Base-by-base conservation (phyloP, 2,329 filamentous ascomycete species). In the Aschersonia sp. region DNA sequence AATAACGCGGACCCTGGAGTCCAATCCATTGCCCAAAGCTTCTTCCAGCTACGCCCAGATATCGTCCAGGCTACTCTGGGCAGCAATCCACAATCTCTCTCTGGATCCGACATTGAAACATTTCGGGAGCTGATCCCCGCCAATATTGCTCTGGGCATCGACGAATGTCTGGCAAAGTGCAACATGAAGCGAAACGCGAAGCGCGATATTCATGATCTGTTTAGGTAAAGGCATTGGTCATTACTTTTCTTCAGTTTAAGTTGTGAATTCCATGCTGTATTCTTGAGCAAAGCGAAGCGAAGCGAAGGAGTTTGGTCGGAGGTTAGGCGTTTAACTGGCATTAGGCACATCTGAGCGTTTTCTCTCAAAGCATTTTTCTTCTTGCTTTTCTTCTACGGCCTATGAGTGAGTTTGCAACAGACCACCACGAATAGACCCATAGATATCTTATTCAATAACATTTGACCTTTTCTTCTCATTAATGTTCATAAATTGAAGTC, bases 131-230 rank as follows among this genome's bases (percentile, higher is more conserved):
- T 57, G 37, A 69, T 72, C 46, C 75, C 74, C 1, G 62, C 58
- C 5, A 73, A 71, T 50, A 62, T 78, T 46, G 74, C 74, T 3
- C 58, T 68, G 33, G 72, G 71, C 48, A 68, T 77, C 31, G 70
- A 76, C 49, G 56, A 60, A 14, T 79, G 75, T 56, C 53, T 76
- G 51, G 59, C 62, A 48, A 71, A 66, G 58, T 78, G 74, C 54
- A 60, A 60, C 32, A 66, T 71, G 44, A 52, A 59, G 51, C 62
- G 65, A 22, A 63, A 63, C 44, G 55, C 53, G 1, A 63, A 63
- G 58, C 54, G 61, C 7, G 53, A 55, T 37, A 22, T 60, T 31
- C 49, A 54, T 41, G 54, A 57, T 45, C 46, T 60, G 11, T 40
- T 46, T 40, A 3, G 35, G 12, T 37, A 12, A 37, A 3, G 35